Percentiles rank a stretch among this genome's conserved stretches.
phyloP scores from a whole-genome alignment of 768 basidiomycete species.

The Trametes villosa region DNA sequence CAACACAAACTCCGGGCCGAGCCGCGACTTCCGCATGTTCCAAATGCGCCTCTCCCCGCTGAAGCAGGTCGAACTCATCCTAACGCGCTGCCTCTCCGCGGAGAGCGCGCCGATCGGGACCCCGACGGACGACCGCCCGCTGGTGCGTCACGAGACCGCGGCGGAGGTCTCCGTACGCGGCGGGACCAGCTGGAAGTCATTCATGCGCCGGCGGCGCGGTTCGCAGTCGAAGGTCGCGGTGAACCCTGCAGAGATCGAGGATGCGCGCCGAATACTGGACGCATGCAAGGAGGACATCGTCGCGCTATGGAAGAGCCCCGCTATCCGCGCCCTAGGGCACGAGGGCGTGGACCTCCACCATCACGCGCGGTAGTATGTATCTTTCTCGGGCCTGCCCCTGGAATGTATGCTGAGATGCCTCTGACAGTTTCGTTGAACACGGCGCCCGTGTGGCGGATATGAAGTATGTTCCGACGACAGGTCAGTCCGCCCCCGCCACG shows the following conservation, averaged over 20 bases:
- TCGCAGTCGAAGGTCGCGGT: conserved; percentile 8
- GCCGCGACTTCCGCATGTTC: conserved; percentile 38
- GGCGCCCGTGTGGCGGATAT: conserved; percentile 52
- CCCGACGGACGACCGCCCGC: conserved; percentile 20
- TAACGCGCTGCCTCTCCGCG: conserved; percentile 47
- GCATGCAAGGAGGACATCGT: conserved; percentile 45
- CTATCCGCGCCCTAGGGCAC: conserved; percentile 3
- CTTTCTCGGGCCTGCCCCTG: background rate
- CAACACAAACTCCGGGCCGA: background rate
- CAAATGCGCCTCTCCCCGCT: conserved; percentile 55
- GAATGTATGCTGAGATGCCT: background rate
- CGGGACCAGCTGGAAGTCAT: conserved; percentile 49
- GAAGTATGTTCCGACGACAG: conserved; percentile 54
- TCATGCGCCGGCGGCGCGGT: conserved; percentile 33
- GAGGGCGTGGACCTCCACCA: conserved; percentile 19
- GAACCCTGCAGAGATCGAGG: conserved; percentile 41
- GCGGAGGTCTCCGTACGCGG: conserved; percentile 54
- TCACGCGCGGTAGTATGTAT: conserved; percentile 19
- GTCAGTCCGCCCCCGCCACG: conserved; percentile 36
- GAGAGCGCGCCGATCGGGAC: conserved; percentile 22
- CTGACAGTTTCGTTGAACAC: conserved; percentile 57
- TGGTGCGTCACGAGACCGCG: conserved; percentile 34
- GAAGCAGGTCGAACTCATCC: conserved; percentile 53
- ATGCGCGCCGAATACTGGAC: conserved; percentile 47
- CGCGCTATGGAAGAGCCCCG: conserved; percentile 10